Evolutionary conservation across 306 rosid species (phyloP), one percentile per base, ranked within the genome.

Genomic region (Astragalus glycyphyllos): DNA sequence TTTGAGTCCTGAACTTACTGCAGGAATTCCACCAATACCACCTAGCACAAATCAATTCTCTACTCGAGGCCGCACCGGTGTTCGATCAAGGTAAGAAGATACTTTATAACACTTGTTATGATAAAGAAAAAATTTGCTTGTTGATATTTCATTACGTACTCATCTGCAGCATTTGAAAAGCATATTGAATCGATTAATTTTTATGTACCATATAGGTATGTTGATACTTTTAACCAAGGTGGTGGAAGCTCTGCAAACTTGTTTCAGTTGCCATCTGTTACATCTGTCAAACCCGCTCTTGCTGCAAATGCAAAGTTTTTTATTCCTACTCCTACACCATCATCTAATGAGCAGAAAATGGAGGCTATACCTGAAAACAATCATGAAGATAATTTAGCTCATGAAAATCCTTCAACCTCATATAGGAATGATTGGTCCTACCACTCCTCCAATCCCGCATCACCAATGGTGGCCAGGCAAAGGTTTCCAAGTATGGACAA

Each of bases 211-310:
- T 82, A 71, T 84, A 92, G 98, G 88, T 92, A 92, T 47, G 97
- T 92, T 35, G 98, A 92, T 82, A 92, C 97, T 69, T 92, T 92
- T 84, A 92, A 92, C 90, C 90, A 80, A 81, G 89, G 93, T 11
- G 84, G 81, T 56, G 96, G 91, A 81, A 83, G 56, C 57, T 76
- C 93, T 5, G 74, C 86, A 46, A 88, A 86, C 68, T 77, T 75
- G 71, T 92, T 86, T 67, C 93, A 85, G 49, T 79, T 97, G 12
- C 90, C 91, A 14, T 58, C 96, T 49, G 64, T 81, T 59, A 76
- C 91, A 37, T 83, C 91, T 35, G 79, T 83, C 29, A 90, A 90
- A 76, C 91, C 96, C 11, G 80, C 49, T 69, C 65, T 75, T 49
- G 73, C 90, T 75, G 80, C 88, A 40, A 90, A 77, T 81, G 83